A percentile compares a stretch with the other conserved stretches of the same genome.
Conservation (phyloP, 139 green algal genomes). For the Mychonastes homosphaera region DNA sequence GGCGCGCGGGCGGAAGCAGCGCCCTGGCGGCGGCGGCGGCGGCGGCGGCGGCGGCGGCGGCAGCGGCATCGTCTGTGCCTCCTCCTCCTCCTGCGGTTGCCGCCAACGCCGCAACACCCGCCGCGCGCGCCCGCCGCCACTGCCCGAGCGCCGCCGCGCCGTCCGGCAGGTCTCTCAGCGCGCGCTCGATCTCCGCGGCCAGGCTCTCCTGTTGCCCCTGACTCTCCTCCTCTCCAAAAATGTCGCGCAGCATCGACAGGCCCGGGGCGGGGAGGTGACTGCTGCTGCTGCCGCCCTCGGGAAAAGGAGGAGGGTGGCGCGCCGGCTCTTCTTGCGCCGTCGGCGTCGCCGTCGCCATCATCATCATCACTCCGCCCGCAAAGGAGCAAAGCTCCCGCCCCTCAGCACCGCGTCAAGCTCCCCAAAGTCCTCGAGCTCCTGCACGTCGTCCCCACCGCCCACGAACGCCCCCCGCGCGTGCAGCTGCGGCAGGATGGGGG, state of each 20-base stretch:
- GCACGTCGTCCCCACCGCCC: conserved; percentile 17
- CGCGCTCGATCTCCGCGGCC: not conserved
- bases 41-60: too few relatives aligned
- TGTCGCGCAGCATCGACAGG: too few relatives aligned
- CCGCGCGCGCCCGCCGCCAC: too few relatives aligned
- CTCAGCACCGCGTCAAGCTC: conserved; percentile 18
- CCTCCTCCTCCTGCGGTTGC: not conserved
- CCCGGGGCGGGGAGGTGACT: not conserved
- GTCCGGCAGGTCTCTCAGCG: not conserved
- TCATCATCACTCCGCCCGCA: too few relatives aligned
- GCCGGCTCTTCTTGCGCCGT: not conserved
- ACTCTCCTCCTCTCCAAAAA: not conserved
- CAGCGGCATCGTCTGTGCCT: too few relatives aligned
- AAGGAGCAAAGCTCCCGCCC: not conserved
- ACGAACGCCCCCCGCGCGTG: conserved; percentile 32
- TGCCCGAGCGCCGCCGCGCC: too few relatives aligned
- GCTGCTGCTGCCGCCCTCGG: not conserved
- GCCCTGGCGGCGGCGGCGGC: too few relatives aligned
- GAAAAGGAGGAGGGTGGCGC: not conserved
- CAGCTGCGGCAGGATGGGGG: conserved; percentile 36
- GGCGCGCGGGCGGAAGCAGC: too few relatives aligned
- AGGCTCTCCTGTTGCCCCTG: not conserved
- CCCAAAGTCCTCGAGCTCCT: conserved; percentile 38
- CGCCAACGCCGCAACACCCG: not conserved
- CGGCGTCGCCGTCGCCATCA: too few relatives aligned